Conservation (phyloP, 176 grass and related monocot genomes). For the Urochloa ruziziensis region DNA sequence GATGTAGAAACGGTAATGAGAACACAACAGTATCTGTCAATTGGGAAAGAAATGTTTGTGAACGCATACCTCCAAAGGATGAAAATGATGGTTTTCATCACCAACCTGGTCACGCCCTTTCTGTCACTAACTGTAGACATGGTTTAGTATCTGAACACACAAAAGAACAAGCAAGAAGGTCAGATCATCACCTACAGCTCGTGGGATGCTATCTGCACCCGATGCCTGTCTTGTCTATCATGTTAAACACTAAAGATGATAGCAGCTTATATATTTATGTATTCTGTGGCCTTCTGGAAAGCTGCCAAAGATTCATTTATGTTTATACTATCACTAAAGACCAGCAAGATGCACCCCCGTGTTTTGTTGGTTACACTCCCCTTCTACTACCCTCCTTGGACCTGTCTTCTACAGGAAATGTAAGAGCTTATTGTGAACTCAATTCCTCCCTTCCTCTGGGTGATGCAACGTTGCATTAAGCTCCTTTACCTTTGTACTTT, state of each 20-base stretch:
- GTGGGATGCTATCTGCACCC: slow-evolving; percentile 69
- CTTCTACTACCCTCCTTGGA: slow-evolving; percentile 56
- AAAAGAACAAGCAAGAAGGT: slow-evolving; percentile 29
- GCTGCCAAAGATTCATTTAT: slow-evolving; percentile 61
- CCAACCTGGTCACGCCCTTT: slow-evolving; percentile 2
- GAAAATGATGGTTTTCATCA: slow-evolving; percentile 3
- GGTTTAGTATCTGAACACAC: slow-evolving; percentile 10
- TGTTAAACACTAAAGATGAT: slow-evolving; percentile 54
- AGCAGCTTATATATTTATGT: slow-evolving; percentile 61
- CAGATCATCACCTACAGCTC: slow-evolving; percentile 37
- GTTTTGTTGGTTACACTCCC: slow-evolving; percentile 73
- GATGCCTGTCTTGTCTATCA: slow-evolving; percentile 65
- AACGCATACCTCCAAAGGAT: background rate
- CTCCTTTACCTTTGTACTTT: slow-evolving; percentile 7
- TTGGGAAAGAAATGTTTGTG: background rate
- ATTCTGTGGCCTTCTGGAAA: slow-evolving; percentile 59
- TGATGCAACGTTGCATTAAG: slow-evolving; percentile 13
- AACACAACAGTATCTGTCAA: background rate
- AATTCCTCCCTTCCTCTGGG: background rate
- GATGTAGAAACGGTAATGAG: slow-evolving; percentile 1
- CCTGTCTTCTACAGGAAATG: slow-evolving; percentile 47
- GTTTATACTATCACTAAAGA: slow-evolving; percentile 52
- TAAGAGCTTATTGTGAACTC: slow-evolving; percentile 40
- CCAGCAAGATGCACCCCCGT: slow-evolving; percentile 42
- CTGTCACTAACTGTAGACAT: slow-evolving; percentile 15